phyloP scores from a whole-genome alignment of 768 basidiomycete species.

The Trametopsis cervina region DNA sequence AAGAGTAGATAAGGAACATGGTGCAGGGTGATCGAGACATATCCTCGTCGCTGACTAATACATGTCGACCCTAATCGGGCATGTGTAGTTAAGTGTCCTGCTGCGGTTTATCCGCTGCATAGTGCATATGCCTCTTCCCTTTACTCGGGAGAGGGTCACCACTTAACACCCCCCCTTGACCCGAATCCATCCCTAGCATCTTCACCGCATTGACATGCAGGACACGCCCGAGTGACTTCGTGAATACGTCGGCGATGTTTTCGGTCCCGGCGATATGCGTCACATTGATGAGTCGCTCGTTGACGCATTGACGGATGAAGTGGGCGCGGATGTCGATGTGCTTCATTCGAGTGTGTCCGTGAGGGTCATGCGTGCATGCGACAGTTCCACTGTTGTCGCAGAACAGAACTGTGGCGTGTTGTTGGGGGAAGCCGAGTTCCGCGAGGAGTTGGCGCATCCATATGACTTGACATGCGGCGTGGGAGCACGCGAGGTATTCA shows the following conservation, averaged over 20 bases:
- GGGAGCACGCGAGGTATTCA: slow-evolving; percentile 30
- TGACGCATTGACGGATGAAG: slow-evolving; percentile 25
- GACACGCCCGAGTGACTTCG: slow-evolving; percentile 23
- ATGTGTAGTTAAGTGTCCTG: no score
- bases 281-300: slow-evolving; percentile 1
- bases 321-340: slow-evolving; percentile 33
- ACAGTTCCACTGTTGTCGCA: slow-evolving; percentile 33
- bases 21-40: no score
- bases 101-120: no score
- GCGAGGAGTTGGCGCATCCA: slow-evolving; percentile 27
- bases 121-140: no score
- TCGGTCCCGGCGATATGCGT: slow-evolving; percentile 15
- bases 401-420: slow-evolving; percentile 21
- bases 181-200: neutral
- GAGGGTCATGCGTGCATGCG: slow-evolving; percentile 21
- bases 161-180: neutral
- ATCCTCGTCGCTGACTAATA: no score
- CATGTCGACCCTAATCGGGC: no score
- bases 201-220: neutral
- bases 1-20: no score
- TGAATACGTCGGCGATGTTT: slow-evolving; percentile 29
- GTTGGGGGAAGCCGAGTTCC: slow-evolving; percentile 20
- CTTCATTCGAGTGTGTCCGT: slow-evolving; percentile 27
- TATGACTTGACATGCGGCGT: slow-evolving; percentile 25
- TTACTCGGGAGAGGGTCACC: neutral